A percentile compares a stretch with the other conserved stretches of the same genome.
phyloP scores from a whole-genome alignment of 2,329 filamentous ascomycete species.

The Fusarium algeriense region DNA sequence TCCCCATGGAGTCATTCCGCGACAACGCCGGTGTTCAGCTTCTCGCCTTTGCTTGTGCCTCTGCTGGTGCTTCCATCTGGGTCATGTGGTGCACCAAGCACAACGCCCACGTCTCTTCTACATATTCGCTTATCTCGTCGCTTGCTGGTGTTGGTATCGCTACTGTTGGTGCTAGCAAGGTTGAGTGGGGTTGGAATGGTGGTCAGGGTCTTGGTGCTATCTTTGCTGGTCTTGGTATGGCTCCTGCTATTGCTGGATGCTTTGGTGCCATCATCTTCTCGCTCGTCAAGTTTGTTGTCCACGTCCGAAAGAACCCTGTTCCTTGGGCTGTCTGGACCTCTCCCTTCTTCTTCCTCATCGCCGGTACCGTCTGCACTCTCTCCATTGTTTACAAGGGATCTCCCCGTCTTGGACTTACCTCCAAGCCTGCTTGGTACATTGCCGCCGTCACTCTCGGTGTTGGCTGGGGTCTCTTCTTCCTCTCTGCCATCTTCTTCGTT shows the following conservation, averaged over 20 bases:
- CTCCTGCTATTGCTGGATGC: conserved; percentile 73
- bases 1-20: conserved; percentile 69
- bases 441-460: conserved; percentile 74
- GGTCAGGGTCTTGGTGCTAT: conserved; percentile 79
- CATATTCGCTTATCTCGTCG: conserved; percentile 77
- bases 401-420: conserved; percentile 55
- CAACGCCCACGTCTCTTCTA: conserved; percentile 79
- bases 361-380: conserved; percentile 78
- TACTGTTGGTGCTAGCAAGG: conserved; percentile 69
- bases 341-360: conserved; percentile 82
- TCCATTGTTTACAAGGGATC: conserved; percentile 87
- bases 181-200: conserved; percentile 77
- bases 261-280: conserved; percentile 76
- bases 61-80: conserved; percentile 76
- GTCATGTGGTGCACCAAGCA: conserved; percentile 84
- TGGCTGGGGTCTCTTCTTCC: conserved; percentile 68
- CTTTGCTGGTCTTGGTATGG: conserved; percentile 78
- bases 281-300: conserved; percentile 74
- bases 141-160: conserved; percentile 78
- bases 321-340: conserved; percentile 79
- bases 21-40: conserved; percentile 75
- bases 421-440: conserved; percentile 75
- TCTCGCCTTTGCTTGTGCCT: conserved; percentile 74
- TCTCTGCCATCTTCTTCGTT: conserved; percentile 78
- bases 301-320: conserved; percentile 77